Base-by-base conservation (phyloP, 1,284 basidiomycete species). In the Melampsora medusae region DNA sequence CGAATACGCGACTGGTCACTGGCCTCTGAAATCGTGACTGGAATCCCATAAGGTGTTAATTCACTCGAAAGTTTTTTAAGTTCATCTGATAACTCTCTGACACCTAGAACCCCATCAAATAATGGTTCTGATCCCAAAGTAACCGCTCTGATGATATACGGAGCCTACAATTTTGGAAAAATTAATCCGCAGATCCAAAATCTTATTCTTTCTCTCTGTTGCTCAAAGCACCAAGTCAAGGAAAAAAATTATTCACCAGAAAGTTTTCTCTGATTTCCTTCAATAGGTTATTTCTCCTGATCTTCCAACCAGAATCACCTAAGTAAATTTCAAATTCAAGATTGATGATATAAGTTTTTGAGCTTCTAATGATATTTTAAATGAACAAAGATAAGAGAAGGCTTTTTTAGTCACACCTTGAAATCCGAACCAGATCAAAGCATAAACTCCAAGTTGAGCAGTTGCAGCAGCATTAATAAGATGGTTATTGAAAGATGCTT, bases 51-150 rank as follows among this genome's bases (percentile, higher is more conserved):
- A 14, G 65, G 38, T 9, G 2, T 4, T 2, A 67, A n/a, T 49
- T 67, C 19, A 9, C 81, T 79, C 80, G 88, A 88, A 35, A 87
- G 85, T 0, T 81, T 80, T 12, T 77, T 81, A n/a, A 91, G 87
- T 81, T 91, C 86, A 0, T 82, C 78, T 2, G 88, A 87, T 25
- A 92, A 86, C 49, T 85, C 82, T 0, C 81, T 66, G 31, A 86
- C 85, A 6, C 85, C 17, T 22, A 91, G 83, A 28, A 87, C 90
- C 68, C 83, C 77, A 80, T 91, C 90, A 79, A 83, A 92, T 42
- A 91, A 83, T 2, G 90, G 90, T 79, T 91, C 90, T 0, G 89
- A 89, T 22, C 90, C 90, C 75, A 91, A 89, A 77, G 90, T 89
- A 6, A 91, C 83, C 2, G 85, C 87, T 46, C 89, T 86, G 2